Percentiles rank a stretch among this genome's conserved stretches.
Evolutionary conservation across 2,329 filamentous ascomycete genomes (phyloP).

Genomic region (Fusarium citri): DNA sequence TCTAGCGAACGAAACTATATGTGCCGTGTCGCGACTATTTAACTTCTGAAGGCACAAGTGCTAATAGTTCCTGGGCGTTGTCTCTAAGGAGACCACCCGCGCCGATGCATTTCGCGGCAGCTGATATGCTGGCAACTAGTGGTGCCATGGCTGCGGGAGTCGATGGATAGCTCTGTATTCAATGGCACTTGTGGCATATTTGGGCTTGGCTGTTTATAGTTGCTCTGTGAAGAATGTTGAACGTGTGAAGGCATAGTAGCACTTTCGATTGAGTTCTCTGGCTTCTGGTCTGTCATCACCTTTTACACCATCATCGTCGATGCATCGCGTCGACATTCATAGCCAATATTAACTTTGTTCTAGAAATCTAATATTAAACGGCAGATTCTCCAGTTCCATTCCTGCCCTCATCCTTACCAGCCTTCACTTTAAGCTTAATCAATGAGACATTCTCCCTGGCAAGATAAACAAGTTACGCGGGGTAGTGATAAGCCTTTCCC

Average conservation of each 20-base stretch:
- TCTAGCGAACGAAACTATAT: not conserved
- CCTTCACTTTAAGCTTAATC: not conserved
- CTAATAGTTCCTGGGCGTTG: not conserved
- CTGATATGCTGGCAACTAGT: not conserved
- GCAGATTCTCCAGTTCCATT: not conserved
- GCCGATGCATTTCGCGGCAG: not conserved
- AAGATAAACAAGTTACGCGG: not conserved
- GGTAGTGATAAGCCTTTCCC: conserved; percentile 14
- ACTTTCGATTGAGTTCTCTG: conserved; percentile 6
- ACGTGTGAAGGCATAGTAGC: not conserved
- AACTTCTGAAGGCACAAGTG: not conserved
- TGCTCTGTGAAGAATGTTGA: not conserved
- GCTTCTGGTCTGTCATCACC: not conserved
- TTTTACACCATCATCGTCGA: not conserved
- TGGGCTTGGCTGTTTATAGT: not conserved
- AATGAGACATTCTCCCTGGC: not conserved
- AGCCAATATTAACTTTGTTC: not conserved
- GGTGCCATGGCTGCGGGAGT: not conserved
- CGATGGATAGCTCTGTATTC: not conserved
- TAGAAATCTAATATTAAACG: not conserved
- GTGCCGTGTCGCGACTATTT: not conserved
- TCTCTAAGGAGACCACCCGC: not conserved
- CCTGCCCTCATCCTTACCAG: not conserved
- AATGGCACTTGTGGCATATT: not conserved
- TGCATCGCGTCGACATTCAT: not conserved